Percentiles rank a stretch among this genome's conserved stretches.
phyloP scores from a whole-genome alignment of 257 asterid genomes.

The Scutellaria galericulata region DNA sequence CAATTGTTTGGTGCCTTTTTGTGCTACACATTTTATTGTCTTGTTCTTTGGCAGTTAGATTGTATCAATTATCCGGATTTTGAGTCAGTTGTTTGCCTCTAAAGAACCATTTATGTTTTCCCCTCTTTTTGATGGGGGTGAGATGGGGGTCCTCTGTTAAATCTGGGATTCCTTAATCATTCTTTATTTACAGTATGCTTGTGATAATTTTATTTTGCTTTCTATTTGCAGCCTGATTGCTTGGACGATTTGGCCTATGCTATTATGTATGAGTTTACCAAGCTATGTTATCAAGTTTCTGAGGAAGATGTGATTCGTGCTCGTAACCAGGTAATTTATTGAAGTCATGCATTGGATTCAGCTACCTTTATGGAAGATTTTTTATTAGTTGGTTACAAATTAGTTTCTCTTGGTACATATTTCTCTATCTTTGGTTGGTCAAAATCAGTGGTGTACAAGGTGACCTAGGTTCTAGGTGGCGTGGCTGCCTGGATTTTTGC shows the following conservation, averaged over 20 bases:
- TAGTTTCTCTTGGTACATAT: constrained; percentile 5
- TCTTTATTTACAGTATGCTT: background rate
- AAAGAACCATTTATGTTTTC: background rate
- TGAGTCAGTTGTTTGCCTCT: constrained; percentile 19
- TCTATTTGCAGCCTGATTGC: constrained; percentile 72
- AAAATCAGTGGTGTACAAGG: background rate
- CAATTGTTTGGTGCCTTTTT: background rate
- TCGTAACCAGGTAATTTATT: constrained; percentile 69
- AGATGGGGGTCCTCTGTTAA: too few species aligned
- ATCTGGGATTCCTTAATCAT: background rate
- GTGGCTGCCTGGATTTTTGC: too few species aligned
- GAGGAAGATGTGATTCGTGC: constrained; percentile 85
- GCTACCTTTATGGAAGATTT: background rate
- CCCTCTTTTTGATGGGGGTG: background rate
- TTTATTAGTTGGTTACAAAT: background rate
- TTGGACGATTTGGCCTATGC: constrained; percentile 79
- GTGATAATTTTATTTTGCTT: constrained; percentile 2
- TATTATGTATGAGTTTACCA: constrained; percentile 74
- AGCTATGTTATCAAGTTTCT: constrained; percentile 66
- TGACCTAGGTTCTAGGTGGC: too few species aligned
- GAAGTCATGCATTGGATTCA: background rate
- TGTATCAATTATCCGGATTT: background rate
- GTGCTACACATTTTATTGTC: background rate
- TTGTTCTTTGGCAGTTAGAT: background rate
- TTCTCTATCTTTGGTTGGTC: constrained; percentile 19